Percentiles rank a stretch among this genome's conserved stretches.
Evolutionary conservation across 2,329 filamentous ascomycete genomes (phyloP).

Genomic region (Aureobasidium vineae): DNA sequence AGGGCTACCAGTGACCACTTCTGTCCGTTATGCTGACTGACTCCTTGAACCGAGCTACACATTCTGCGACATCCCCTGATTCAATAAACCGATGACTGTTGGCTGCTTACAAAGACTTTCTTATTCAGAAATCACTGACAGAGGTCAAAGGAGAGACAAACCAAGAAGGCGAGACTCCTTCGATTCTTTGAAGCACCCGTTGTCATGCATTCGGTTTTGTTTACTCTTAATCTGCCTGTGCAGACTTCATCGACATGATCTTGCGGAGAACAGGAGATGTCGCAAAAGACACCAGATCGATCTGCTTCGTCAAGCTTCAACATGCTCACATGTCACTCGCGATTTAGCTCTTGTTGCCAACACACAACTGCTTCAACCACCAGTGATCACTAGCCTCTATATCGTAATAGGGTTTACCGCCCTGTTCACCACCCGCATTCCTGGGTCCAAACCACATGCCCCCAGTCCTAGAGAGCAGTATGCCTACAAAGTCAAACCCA

Average conservation of each 20-base stretch:
- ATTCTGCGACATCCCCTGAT: constrained; percentile 7
- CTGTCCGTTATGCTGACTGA: background rate
- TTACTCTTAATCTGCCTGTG: constrained; percentile 2
- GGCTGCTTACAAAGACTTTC: constrained; percentile 5
- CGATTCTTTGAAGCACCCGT: background rate
- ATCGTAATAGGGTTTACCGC: background rate
- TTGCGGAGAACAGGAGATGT: constrained; percentile 7
- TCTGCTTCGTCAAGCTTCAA: background rate
- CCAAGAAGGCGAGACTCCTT: background rate
- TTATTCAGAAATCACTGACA: constrained; percentile 7
- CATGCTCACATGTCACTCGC: background rate
- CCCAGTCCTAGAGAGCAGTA: background rate
- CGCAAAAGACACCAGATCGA: background rate
- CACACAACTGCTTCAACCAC: background rate
- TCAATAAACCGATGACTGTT: background rate
- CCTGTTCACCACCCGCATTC: constrained; percentile 16
- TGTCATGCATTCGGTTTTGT: background rate
- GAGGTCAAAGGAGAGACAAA: background rate
- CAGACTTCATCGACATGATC: background rate
- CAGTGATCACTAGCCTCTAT: background rate
- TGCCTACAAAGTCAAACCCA: background rate
- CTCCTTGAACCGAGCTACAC: background rate
- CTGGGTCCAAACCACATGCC: background rate
- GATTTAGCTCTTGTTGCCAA: constrained; percentile 1
- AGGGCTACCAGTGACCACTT: background rate